A percentile compares a stretch with the other conserved stretches of the same genome.
phyloP scores from a whole-genome alignment of 2,329 filamentous ascomycete species.

The Xylariaceae sp. region DNA sequence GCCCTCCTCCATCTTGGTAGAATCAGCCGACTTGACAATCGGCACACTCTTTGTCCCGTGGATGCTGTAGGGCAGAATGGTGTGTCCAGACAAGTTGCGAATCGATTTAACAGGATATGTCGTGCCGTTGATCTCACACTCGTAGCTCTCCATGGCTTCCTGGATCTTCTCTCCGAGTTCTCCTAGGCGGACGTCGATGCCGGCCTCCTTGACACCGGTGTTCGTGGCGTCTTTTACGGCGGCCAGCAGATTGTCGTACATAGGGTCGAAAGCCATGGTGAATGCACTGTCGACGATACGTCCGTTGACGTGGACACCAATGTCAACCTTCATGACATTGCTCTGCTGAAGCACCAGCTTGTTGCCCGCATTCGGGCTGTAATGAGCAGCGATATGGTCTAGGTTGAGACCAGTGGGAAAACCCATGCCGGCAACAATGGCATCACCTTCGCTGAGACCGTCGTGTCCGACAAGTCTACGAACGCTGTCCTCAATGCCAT shows the following conservation, averaged over 20 bases:
- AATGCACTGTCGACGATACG: slow-evolving; percentile 80
- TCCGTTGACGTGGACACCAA: slow-evolving; percentile 76
- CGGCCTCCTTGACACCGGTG: slow-evolving; percentile 84
- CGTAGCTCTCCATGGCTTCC: slow-evolving; percentile 90
- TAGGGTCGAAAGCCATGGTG: slow-evolving; percentile 70
- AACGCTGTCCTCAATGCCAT: slow-evolving; percentile 82
- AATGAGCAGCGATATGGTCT: slow-evolving; percentile 83
- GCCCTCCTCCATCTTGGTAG: slow-evolving; percentile 96
- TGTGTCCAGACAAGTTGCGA: slow-evolving; percentile 84
- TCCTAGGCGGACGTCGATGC: slow-evolving; percentile 84
- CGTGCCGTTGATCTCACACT: slow-evolving; percentile 75
- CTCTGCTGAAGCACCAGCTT: slow-evolving; percentile 67
- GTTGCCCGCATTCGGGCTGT: slow-evolving; percentile 82
- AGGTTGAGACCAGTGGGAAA: slow-evolving; percentile 82
- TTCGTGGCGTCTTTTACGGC: slow-evolving; percentile 75
- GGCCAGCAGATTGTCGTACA: slow-evolving; percentile 69
- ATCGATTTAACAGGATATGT: slow-evolving; percentile 81
- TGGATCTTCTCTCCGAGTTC: slow-evolving; percentile 83
- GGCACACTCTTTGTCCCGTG: slow-evolving; percentile 92
- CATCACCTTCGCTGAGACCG: slow-evolving; percentile 74
- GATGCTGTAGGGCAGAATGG: slow-evolving; percentile 83
- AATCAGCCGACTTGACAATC: slow-evolving; percentile 82
- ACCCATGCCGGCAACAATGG: slow-evolving; percentile 74
- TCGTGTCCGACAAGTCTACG: slow-evolving; percentile 72
- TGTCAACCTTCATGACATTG: slow-evolving; percentile 81